Evolutionary conservation across 495 filamentous ascomycete genomes (phyloP).

Genomic region (Penicillium odoratum): DNA sequence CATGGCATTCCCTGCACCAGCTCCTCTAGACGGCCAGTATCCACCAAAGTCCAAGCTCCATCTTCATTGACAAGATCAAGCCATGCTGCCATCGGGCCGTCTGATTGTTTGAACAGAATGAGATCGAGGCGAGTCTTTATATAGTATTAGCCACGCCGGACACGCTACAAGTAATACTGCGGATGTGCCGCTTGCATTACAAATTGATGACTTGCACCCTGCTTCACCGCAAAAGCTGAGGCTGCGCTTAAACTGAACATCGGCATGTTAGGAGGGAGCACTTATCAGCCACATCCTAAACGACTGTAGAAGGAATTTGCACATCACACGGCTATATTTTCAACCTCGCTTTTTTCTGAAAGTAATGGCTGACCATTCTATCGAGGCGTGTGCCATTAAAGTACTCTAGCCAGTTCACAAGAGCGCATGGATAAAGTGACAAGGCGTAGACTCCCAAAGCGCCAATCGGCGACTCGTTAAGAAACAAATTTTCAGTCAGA

Average conservation of each 20-base stretch:
- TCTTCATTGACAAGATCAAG: background rate
- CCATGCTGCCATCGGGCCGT: background rate
- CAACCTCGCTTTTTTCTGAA: background rate
- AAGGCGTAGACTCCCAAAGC: too few relatives aligned
- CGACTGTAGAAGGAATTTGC: too few relatives aligned
- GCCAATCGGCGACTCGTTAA: too few relatives aligned
- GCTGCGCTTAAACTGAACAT: background rate
- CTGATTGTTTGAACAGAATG: background rate
- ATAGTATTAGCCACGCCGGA: background rate
- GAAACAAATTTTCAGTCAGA: too few relatives aligned
- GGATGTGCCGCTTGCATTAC: background rate
- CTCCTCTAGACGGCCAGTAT: background rate
- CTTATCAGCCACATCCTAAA: too few relatives aligned
- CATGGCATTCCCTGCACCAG: background rate
- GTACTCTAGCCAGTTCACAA: background rate
- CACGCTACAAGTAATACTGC: background rate
- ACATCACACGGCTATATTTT: background rate
- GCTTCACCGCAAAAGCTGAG: background rate
- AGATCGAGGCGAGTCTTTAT: background rate
- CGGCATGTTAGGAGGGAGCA: background rate
- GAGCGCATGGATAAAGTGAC: background rate
- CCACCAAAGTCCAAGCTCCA: background rate
- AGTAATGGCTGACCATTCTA: background rate
- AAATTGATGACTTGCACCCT: background rate
- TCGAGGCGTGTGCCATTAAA: background rate